These are phyloP conservation scores for Pseudognaphalium luteoalbum DNA, from an alignment of 129 eudicot genomes.

Conservation along the genomic window DNA sequence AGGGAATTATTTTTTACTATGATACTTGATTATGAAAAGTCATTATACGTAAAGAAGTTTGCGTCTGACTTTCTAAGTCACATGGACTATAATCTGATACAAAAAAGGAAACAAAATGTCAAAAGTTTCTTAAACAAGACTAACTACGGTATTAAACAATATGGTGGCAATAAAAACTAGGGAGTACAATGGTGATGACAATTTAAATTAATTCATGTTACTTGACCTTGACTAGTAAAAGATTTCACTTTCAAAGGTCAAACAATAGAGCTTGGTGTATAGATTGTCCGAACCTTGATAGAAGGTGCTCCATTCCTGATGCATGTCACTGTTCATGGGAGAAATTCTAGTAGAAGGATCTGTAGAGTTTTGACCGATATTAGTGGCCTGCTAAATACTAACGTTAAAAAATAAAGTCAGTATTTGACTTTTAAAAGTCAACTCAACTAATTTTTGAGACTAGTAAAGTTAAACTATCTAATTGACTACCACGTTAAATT, in stretches of 20 bases:
- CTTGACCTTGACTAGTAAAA: slow-evolving; percentile 3
- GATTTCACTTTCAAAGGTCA: slow-evolving; percentile 13
- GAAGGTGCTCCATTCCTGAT: slow-evolving; percentile 22
- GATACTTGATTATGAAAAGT: slow-evolving; percentile 14
- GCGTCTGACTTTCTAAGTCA: slow-evolving; percentile 22
- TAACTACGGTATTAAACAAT: background rate
- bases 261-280: slow-evolving; percentile 1
- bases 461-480: slow-evolving; percentile 7
- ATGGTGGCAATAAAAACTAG: background rate
- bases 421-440: slow-evolving; percentile 18
- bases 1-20: background rate
- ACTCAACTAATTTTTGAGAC: background rate
- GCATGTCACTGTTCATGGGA: slow-evolving; percentile 9
- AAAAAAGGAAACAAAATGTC: background rate
- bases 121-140: background rate
- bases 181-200: background rate
- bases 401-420: background rate
- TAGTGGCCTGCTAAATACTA: slow-evolving; percentile 13
- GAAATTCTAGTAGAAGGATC: slow-evolving; percentile 15
- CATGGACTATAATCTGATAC: background rate
- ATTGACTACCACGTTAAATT: background rate
- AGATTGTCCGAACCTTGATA: slow-evolving; percentile 44
- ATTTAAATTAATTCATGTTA: background rate
- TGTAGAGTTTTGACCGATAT: slow-evolving; percentile 17
- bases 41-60: background rate